Evolutionary conservation across 768 basidiomycete species (phyloP).

Genomic region (Termitomyces sp.): DNA sequence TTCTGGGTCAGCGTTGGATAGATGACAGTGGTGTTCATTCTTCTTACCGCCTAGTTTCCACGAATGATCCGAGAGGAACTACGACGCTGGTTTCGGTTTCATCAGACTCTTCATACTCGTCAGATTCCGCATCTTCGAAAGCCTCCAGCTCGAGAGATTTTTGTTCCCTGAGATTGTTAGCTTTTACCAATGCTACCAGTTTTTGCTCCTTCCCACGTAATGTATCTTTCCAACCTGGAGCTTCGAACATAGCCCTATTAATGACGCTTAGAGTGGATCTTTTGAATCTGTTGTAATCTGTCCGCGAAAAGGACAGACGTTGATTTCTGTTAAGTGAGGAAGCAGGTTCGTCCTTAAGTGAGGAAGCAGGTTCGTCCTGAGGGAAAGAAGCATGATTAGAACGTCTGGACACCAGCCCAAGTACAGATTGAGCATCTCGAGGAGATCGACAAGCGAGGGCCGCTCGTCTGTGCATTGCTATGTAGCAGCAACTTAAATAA

Average conservation of each 20-base stretch:
- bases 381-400: not conserved
- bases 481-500: not conserved
- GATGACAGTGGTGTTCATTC: not conserved
- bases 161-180: not conserved
- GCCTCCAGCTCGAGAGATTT: conserved; percentile 14
- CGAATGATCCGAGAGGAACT: conserved; percentile 39
- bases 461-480: conserved; percentile 7
- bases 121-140: conserved; percentile 9
- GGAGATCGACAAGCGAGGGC: conserved; percentile 1
- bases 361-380: not conserved
- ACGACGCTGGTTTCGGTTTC: conserved; percentile 14
- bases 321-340: not conserved
- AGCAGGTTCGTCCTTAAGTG: not conserved
- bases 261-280: conserved; percentile 26
- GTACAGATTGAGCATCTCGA: not conserved
- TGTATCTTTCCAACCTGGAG: conserved; percentile 30
- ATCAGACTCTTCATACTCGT: conserved; percentile 1
- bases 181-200: conserved; percentile 15
- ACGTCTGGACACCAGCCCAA: not conserved
- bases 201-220: conserved; percentile 35
- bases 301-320: not conserved
- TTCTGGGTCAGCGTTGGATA: conserved; percentile 7
- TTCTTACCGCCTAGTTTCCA: conserved; percentile 46
- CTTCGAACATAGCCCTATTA: conserved; percentile 22
- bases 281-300: conserved; percentile 9